phyloP scores from a whole-genome alignment of 2,329 filamentous ascomycete species.

The Fusarium stilboides region DNA sequence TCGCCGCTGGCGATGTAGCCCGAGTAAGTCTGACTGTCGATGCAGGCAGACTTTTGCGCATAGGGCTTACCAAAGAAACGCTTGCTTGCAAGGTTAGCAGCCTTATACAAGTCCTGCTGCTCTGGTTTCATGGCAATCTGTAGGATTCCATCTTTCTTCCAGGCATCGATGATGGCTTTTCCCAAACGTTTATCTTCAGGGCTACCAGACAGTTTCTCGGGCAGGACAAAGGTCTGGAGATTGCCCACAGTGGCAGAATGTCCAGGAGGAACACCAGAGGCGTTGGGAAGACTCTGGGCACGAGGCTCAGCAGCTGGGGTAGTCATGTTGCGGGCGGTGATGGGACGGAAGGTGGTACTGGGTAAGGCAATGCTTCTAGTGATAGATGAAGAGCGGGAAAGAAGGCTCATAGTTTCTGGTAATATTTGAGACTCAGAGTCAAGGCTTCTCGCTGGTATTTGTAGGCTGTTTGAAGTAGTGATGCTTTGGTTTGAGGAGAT shows the following conservation, averaged over 20 bases:
- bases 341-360: background rate
- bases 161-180: conserved; percentile 59
- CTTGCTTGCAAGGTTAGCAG: conserved; percentile 56
- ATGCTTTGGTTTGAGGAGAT: too few relatives aligned
- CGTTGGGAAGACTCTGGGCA: background rate
- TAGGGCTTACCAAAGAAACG: conserved; percentile 58
- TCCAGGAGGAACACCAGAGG: conserved; percentile 49
- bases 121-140: conserved; percentile 59
- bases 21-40: conserved; percentile 62
- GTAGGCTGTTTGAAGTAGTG: too few relatives aligned
- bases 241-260: conserved; percentile 45
- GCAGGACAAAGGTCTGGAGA: conserved; percentile 61
- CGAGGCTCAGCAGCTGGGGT: background rate
- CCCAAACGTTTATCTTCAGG: conserved; percentile 56
- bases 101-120: conserved; percentile 56
- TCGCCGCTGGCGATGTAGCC: conserved; percentile 67
- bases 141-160: conserved; percentile 63
- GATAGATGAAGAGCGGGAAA: background rate
- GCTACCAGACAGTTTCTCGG: conserved; percentile 55
- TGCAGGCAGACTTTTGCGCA: conserved; percentile 58
- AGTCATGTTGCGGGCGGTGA: background rate
- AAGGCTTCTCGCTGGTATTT: too few relatives aligned
- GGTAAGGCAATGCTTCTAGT: background rate
- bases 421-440: too few relatives aligned
- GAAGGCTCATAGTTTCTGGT: background rate